Evolutionary conservation across 176 grass and related monocot genomes (phyloP), one percentile per base, ranked within the genome.

Genomic region (Rhynchospora tenuis): DNA sequence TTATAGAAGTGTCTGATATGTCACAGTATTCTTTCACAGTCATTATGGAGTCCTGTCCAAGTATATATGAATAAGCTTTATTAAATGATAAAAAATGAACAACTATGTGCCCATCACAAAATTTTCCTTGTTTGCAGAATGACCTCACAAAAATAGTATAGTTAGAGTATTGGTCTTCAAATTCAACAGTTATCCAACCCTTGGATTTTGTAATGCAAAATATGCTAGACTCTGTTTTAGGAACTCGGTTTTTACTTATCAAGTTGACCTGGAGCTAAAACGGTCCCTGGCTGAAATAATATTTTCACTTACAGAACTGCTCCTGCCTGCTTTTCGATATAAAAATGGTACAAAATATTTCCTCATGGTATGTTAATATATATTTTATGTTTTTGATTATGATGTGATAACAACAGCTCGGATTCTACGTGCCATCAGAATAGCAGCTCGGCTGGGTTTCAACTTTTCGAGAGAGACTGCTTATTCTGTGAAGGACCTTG

Each of bases 361-460:
- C 63, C 47, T 58, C 88, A 88, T 85, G 80, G 87, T 83, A n/a
- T 72, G 13, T 22, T 84, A 67, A 61, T 56, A 75, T 51, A 51
- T 75, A 33, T 77, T 13, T 56, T 24, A 24, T 24, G 9, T 6
- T 15, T 16, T 14, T 56, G 26, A 45, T 71, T 22, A 77, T 55
- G 50, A 6, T 54, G 9, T 31, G 89, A 64, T 86, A 81, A 84
- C 89, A 76, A 90, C 91, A 99, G 96, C 96, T 86, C 93, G 93
- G 85, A 99, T 99, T 90, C 85, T 99, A 54, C 91, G 93, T 90
- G 96, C 93, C 94, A 99, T 99, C 88, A 95, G 93, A 95, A 95
- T 99, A 91, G 93, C 93, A 20, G 96, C 96, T 90, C 93, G 93
- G 64, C 88, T 99, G 80, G 89, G 91, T 62, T 99, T 99, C 69